These are phyloP conservation scores for Eleusine coracana DNA, from an alignment of 176 grass and related monocot genomes.

Conservation along the genomic window DNA sequence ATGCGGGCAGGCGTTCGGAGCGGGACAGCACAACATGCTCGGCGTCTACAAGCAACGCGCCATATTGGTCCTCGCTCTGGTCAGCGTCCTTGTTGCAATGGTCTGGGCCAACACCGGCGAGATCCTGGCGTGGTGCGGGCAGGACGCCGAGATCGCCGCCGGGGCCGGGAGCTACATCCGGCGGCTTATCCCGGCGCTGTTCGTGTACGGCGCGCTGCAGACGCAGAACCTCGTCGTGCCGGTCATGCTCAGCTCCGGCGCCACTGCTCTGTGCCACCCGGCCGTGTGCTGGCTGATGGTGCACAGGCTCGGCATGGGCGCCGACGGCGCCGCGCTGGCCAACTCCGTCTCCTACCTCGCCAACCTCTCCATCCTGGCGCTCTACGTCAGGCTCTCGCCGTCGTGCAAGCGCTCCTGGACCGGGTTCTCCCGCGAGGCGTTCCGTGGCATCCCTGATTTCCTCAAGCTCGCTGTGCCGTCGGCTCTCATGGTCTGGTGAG, in stretches of 20 bases:
- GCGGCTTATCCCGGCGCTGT: conserved; percentile 44
- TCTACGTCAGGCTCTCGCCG: conserved; percentile 42
- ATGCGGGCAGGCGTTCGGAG: conserved; percentile 52
- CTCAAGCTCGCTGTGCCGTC: conserved; percentile 54
- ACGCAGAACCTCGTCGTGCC: conserved; percentile 45
- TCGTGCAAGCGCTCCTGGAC: conserved; percentile 42
- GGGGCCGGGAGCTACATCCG: conserved; percentile 27
- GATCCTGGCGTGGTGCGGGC: conserved; percentile 44
- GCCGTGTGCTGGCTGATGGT: conserved; percentile 57
- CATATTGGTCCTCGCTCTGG: conserved; percentile 37
- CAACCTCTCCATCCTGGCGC: conserved; percentile 26
- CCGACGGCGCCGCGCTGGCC: conserved; percentile 42
- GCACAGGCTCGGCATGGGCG: conserved; percentile 27
- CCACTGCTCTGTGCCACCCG: conserved; percentile 29
- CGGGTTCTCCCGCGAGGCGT: conserved; percentile 43
- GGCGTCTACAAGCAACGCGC: conserved; percentile 55
- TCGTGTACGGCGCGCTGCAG: conserved; percentile 46
- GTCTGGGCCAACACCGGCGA: conserved; percentile 36
- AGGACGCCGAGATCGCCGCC: conserved; percentile 36
- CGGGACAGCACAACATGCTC: conserved; percentile 32
- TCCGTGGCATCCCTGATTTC: conserved; percentile 35
- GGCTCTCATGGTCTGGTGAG: conserved; percentile 57
- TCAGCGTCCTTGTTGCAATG: conserved; percentile 23
- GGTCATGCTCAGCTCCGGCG: conserved; percentile 36
- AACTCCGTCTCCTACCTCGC: conserved; percentile 26